Conservation (phyloP, 2,329 filamentous ascomycete species). For the Fusarium sp. region DNA sequence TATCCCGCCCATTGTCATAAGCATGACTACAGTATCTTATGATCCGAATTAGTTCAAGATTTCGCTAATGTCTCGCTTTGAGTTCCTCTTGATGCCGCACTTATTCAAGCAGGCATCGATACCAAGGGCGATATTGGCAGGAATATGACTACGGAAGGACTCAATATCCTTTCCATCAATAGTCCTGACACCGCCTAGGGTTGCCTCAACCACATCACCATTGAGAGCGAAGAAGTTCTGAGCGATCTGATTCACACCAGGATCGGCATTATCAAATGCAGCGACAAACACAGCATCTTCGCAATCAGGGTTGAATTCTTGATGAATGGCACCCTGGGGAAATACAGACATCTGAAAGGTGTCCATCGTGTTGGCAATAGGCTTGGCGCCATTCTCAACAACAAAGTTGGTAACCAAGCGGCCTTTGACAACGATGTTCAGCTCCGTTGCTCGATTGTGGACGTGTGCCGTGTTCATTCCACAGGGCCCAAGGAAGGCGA, state of each 20-base stretch:
- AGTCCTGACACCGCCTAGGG: neutral
- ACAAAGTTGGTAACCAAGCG: conserved; percentile 16
- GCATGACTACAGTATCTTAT: rapidly evolving
- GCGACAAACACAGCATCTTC: conserved; percentile 60
- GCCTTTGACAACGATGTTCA: conserved; percentile 18
- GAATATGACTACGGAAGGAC: conserved; percentile 1
- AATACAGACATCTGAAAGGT: conserved; percentile 60
- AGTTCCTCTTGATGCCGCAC: conserved; percentile 13
- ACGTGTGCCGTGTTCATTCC: conserved; percentile 24
- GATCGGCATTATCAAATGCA: conserved; percentile 58
- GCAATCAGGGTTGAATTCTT: conserved; percentile 64
- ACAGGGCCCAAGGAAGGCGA: conserved; percentile 6
- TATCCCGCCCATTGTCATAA: neutral
- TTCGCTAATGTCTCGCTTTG: conserved; percentile 6
- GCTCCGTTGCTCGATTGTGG: conserved; percentile 13
- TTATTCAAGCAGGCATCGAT: conserved; percentile 25
- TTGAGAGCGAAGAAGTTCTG: conserved; percentile 44
- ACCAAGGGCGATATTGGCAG: conserved; percentile 14
- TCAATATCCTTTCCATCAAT: conserved; percentile 23
- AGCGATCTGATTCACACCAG: conserved; percentile 58
- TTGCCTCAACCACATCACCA: neutral
- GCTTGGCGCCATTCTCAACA: conserved; percentile 20
- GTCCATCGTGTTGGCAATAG: conserved; percentile 52
- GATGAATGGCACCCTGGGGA: conserved; percentile 61
- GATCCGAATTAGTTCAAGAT: neutral